Evolutionary conservation across 306 rosid species (phyloP).

Genomic region (Quercus agrifolia): DNA sequence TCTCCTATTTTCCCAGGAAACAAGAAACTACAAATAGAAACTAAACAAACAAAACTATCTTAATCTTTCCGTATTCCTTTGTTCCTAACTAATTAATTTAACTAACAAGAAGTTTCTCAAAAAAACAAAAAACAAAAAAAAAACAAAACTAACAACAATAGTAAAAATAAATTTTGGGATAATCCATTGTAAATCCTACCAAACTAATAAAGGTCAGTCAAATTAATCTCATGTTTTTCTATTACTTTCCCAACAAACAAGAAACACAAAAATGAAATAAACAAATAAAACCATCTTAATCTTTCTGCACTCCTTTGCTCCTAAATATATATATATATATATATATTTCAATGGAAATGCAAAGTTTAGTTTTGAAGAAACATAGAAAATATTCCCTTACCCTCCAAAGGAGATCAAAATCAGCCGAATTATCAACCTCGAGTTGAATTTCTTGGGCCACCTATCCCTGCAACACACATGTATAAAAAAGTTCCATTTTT

Average conservation of each 20-base stretch:
- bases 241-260: not conserved
- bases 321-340: not conserved
- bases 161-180: too few relatives aligned
- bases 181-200: too few relatives aligned
- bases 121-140: too few relatives aligned
- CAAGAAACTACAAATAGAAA: not conserved
- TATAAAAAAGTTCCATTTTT: not conserved
- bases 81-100: not conserved
- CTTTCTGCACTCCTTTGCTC: not conserved
- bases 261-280: not conserved
- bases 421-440: constrained; percentile 49
- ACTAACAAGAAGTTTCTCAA: not conserved
- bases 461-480: constrained; percentile 40
- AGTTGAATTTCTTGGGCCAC: constrained; percentile 57
- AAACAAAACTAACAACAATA: too few relatives aligned
- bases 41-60: not conserved
- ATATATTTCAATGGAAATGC: not conserved
- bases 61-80: not conserved
- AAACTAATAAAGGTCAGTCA: too few relatives aligned
- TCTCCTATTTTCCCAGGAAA: not conserved
- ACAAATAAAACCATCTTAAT: not conserved
- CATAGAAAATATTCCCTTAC: constrained; percentile 30
- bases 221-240: not conserved
- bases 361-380: not conserved
- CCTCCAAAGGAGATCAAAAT: constrained; percentile 70